Percentiles rank a stretch among this genome's conserved stretches.
Conservation (phyloP, 768 basidiomycete species). For the Termitomyces eurrhizus region DNA sequence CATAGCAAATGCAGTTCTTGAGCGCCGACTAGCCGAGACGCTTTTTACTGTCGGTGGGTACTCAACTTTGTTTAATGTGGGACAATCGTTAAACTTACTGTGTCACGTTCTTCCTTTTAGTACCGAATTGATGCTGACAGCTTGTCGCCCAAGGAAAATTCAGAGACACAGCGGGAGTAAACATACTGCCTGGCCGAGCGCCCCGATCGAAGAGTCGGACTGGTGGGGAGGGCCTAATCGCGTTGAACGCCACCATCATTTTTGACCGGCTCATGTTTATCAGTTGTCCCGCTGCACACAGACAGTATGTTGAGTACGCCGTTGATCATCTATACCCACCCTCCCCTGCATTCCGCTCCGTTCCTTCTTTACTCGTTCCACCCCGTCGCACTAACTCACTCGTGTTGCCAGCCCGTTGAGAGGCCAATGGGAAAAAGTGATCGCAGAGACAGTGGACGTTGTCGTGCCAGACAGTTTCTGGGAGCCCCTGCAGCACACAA, state of each 20-base stretch:
- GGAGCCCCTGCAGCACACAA: constrained; percentile 28
- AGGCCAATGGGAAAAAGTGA: constrained; percentile 31
- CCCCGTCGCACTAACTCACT: constrained; percentile 1
- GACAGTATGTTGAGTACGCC: constrained; percentile 24
- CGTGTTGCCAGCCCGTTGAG: constrained; percentile 20
- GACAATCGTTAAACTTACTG: neutral
- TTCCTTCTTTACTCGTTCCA: constrained; percentile 1
- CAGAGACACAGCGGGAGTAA: constrained; percentile 60
- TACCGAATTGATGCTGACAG: constrained; percentile 3
- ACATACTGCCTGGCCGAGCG: constrained; percentile 61
- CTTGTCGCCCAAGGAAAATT: constrained; percentile 33
- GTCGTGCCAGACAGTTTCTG: constrained; percentile 26
- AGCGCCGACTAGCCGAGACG: constrained; percentile 23
- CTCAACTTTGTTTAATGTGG: neutral
- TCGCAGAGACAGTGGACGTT: constrained; percentile 29
- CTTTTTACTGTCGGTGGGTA: constrained; percentile 32
- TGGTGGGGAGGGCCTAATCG: constrained; percentile 66
- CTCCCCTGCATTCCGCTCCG: neutral
- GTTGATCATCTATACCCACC: neutral
- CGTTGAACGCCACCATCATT: constrained; percentile 42
- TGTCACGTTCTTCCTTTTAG: neutral
- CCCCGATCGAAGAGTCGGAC: constrained; percentile 50
- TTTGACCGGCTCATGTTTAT: constrained; percentile 60
- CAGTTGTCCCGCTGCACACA: constrained; percentile 61
- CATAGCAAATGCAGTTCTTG: constrained; percentile 26